Evolutionary conservation across 257 asterid species (phyloP).

Genomic region (Parsonsia alboflavescens): DNA sequence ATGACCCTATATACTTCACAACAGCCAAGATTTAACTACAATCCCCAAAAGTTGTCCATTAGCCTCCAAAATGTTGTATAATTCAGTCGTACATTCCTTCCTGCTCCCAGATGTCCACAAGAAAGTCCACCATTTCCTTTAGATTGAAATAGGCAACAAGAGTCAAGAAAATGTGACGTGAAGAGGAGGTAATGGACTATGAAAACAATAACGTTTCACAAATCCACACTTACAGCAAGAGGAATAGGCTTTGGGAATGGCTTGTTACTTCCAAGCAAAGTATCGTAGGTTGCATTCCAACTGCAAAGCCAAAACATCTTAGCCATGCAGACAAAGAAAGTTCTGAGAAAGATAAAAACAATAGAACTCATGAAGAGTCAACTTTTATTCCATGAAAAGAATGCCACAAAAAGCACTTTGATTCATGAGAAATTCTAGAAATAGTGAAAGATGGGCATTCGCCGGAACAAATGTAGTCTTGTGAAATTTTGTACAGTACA

Average conservation of each 20-base stretch:
- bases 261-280: slow-evolving; percentile 75
- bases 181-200: not conserved
- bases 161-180: slow-evolving; percentile 9
- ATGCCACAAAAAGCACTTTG: not conserved
- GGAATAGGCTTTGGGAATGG: slow-evolving; percentile 72
- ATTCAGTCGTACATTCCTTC: slow-evolving; percentile 68
- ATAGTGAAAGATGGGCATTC: not conserved
- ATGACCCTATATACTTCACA: not conserved
- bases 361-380: slow-evolving; percentile 12
- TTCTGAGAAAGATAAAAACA: slow-evolving; percentile 19
- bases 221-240: slow-evolving; percentile 53
- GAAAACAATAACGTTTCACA: not conserved
- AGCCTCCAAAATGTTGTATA: slow-evolving; percentile 2
- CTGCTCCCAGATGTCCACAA: slow-evolving; percentile 81
- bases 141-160: slow-evolving; percentile 11
- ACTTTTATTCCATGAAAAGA: not conserved
- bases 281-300: slow-evolving; percentile 79
- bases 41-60: not conserved
- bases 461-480: not conserved
- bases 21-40: not conserved
- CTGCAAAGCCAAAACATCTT: slow-evolving; percentile 55
- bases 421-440: not conserved
- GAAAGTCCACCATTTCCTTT: slow-evolving; percentile 86
- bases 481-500: not conserved
- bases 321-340: slow-evolving; percentile 24